Evolutionary conservation across 345 rosid genomes (phyloP).

Genomic region (Eutrema yunnanense): DNA sequence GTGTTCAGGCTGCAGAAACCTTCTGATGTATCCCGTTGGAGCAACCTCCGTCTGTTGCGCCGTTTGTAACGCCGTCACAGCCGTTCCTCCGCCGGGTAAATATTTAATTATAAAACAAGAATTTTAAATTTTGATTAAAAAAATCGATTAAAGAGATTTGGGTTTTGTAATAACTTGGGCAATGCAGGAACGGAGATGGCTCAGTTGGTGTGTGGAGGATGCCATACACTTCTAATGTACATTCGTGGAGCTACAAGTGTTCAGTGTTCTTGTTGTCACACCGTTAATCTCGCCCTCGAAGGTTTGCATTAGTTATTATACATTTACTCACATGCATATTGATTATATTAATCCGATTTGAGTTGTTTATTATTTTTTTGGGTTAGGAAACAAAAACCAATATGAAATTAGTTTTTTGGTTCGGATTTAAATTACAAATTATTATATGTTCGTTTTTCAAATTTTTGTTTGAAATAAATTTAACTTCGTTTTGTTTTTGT

Average conservation of each 20-base stretch:
- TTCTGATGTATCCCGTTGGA: conserved; percentile 85
- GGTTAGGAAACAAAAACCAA: neutral
- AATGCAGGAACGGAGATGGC: conserved; percentile 94
- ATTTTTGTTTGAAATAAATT: no score
- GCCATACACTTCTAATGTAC: conserved; percentile 94
- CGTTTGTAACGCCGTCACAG: conserved; percentile 97
- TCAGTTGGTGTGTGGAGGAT: conserved; percentile 96
- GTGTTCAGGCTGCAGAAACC: conserved; percentile 94
- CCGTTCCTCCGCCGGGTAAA: conserved; percentile 90
- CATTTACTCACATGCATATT: conserved; percentile 8
- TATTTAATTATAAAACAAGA: no score
- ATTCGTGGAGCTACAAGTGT: conserved; percentile 98
- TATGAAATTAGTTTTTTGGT: neutral
- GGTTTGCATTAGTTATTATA: conserved; percentile 33
- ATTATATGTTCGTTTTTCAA: no score
- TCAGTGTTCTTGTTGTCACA: conserved; percentile 96
- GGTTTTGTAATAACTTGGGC: neutral
- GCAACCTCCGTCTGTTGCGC: conserved; percentile 97
- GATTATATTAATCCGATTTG: neutral
- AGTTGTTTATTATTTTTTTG: neutral
- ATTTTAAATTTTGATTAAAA: neutral
- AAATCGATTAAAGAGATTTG: neutral
- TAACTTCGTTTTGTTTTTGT: no score
- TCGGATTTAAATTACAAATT: neutral
- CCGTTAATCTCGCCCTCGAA: conserved; percentile 86